A percentile compares a stretch with the other conserved stretches of the same genome.
phyloP scores from a whole-genome alignment of 2,329 filamentous ascomycete genomes.

The Fusarium sp. region DNA sequence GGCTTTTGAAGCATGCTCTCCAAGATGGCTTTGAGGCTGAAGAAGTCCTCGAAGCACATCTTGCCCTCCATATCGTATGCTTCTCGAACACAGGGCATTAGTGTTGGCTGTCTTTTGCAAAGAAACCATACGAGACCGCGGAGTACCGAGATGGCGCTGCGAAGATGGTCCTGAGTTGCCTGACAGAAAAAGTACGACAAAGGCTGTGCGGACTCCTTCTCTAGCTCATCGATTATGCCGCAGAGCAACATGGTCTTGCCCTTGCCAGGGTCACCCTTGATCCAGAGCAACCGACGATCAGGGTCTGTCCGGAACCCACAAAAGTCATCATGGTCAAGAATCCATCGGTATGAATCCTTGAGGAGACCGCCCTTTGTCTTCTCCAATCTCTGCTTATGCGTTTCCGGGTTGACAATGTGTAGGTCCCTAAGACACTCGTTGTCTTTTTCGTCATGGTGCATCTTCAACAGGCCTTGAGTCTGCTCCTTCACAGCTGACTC shows the following conservation, averaged over 20 bases:
- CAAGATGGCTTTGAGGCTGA: slow-evolving; percentile 53
- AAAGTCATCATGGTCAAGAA: slow-evolving; percentile 44
- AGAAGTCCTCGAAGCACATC: slow-evolving; percentile 51
- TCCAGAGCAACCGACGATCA: slow-evolving; percentile 42
- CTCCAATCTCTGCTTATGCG: slow-evolving; percentile 22
- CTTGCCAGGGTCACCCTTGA: slow-evolving; percentile 51
- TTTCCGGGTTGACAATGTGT: neutral
- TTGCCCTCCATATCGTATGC: slow-evolving; percentile 48
- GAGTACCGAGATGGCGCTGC: slow-evolving; percentile 54
- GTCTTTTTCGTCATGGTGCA: neutral
- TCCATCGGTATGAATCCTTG: slow-evolving; percentile 45
- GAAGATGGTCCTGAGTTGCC: slow-evolving; percentile 49
- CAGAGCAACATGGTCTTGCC: slow-evolving; percentile 53
- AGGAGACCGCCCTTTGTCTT: slow-evolving; percentile 34
- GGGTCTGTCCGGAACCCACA: slow-evolving; percentile 36
- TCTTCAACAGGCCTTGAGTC: neutral
- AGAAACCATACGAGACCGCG: slow-evolving; percentile 57
- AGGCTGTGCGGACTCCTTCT: neutral
- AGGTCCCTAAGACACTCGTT: neutral
- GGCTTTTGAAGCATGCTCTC: slow-evolving; percentile 46
- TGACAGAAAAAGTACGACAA: slow-evolving; percentile 57
- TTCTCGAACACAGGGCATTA: slow-evolving; percentile 48
- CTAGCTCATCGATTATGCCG: slow-evolving; percentile 42
- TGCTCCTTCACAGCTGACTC: neutral
- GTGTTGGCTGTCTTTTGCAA: slow-evolving; percentile 44